Evolutionary conservation across 805 yeast genomes (phyloP).

Genomic region (Kodamaea nitidulidarum): DNA sequence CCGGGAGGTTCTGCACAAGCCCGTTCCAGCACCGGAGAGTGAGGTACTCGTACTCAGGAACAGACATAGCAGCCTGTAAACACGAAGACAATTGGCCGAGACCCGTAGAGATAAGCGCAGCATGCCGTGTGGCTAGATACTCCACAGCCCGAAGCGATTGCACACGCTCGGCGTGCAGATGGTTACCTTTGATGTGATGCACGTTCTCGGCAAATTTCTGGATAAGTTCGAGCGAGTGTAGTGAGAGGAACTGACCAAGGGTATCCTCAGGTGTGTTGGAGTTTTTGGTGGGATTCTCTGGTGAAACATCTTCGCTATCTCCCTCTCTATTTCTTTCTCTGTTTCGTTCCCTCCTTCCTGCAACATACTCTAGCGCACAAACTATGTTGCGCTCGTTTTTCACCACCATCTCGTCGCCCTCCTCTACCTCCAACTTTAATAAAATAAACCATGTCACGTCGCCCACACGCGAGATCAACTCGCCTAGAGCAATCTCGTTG

Average conservation of each 20-base stretch:
- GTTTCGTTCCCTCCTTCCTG: conserved; percentile 17
- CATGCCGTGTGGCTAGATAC: conserved; percentile 54
- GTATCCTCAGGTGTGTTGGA: no score
- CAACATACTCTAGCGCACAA: conserved; percentile 40
- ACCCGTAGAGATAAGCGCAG: conserved; percentile 52
- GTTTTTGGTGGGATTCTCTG: no score
- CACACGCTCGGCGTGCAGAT: conserved; percentile 67
- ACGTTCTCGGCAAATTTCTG: conserved; percentile 77
- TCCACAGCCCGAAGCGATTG: conserved; percentile 71
- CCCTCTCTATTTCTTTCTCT: background rate
- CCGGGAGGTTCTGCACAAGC: conserved; percentile 53
- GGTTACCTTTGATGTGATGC: conserved; percentile 50
- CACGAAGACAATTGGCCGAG: conserved; percentile 85
- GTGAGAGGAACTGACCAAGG: background rate
- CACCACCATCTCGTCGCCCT: conserved; percentile 19
- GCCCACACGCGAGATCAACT: conserved; percentile 35
- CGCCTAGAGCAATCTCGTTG: conserved; percentile 27
- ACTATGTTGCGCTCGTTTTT: conserved; percentile 32
- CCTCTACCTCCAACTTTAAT: conserved; percentile 29
- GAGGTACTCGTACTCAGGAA: conserved; percentile 52
- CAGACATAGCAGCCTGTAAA: conserved; percentile 72
- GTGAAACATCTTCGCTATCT: no score
- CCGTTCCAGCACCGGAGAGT: conserved; percentile 68
- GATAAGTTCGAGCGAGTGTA: conserved; percentile 60
- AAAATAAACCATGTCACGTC: conserved; percentile 36